Percentiles rank a stretch among this genome's conserved stretches.
Evolutionary conservation across 345 rosid species (phyloP).

Genomic region (Reutealis trisperma): DNA sequence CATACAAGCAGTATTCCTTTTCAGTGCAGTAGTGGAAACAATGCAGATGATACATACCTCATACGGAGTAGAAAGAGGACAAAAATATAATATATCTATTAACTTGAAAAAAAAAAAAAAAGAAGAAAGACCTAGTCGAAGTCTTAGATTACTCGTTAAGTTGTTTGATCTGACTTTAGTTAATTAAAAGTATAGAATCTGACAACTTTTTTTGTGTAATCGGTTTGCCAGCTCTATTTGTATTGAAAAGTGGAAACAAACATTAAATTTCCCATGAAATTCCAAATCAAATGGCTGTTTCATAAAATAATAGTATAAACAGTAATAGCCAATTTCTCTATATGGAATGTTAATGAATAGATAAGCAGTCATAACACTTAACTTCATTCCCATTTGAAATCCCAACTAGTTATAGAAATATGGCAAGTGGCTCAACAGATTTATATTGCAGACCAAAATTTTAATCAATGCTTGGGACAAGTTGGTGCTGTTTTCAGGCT

Average conservation of each 20-base stretch:
- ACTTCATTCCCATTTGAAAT: constrained; percentile 1
- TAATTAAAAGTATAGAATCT: not conserved
- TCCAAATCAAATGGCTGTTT: not conserved
- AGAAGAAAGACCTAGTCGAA: not conserved
- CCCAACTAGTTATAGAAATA: not conserved
- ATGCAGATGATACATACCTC: not conserved
- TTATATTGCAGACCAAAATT: not conserved
- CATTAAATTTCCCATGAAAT: not conserved
- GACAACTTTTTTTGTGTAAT: not conserved
- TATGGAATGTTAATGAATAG: constrained; percentile 7
- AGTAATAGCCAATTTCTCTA: constrained; percentile 8
- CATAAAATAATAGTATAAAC: constrained; percentile 4
- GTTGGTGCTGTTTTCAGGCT: not conserved
- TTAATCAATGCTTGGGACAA: constrained; percentile 13
- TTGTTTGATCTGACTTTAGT: not conserved
- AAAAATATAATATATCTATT: not conserved
- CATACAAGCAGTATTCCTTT: no score
- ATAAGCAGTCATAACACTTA: not conserved
- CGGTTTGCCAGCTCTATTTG: constrained; percentile 10
- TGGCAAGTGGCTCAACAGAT: constrained; percentile 28
- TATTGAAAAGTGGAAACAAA: constrained; percentile 4
- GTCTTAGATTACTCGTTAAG: not conserved
- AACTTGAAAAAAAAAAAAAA: not conserved
- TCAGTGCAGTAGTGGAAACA: not conserved
- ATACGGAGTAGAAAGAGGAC: not conserved